Conservation (phyloP, 176 grass and related monocot genomes). For the Cocos nucifera region DNA sequence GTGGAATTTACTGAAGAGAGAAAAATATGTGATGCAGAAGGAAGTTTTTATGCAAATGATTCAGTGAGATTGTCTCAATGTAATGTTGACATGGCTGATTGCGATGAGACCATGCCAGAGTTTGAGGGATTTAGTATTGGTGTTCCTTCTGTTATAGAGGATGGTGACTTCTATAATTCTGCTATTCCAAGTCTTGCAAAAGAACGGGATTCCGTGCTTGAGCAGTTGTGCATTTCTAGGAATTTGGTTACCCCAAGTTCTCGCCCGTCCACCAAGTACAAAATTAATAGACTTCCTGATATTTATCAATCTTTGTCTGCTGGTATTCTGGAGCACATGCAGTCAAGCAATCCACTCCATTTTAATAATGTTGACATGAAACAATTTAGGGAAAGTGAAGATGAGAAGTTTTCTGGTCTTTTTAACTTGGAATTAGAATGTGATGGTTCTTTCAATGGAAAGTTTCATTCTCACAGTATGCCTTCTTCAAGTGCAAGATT, state of each 20-base stretch:
- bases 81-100: constrained; percentile 9
- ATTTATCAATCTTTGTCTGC: constrained; percentile 31
- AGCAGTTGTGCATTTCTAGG: constrained; percentile 9
- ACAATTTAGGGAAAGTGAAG: constrained; percentile 32
- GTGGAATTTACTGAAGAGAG: background rate
- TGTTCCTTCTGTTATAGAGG: constrained; percentile 13
- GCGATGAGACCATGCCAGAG: constrained; percentile 29
- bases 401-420: constrained; percentile 21
- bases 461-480: constrained; percentile 18
- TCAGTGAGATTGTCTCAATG: background rate
- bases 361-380: constrained; percentile 23
- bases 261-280: constrained; percentile 23
- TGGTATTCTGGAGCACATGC: constrained; percentile 31
- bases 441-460: constrained; percentile 30
- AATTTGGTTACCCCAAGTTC: constrained; percentile 24
- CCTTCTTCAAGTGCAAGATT: constrained; percentile 26
- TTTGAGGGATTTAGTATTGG: constrained; percentile 36
- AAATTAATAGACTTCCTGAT: constrained; percentile 23
- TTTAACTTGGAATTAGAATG: constrained; percentile 32
- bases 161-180: constrained; percentile 16
- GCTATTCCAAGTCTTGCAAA: background rate
- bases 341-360: constrained; percentile 27
- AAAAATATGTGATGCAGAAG: background rate
- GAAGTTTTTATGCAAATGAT: constrained; percentile 10
- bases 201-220: constrained; percentile 15